Evolutionary conservation across 1,284 basidiomycete species (phyloP), one percentile per base, ranked within the genome.

Genomic region (Irpex lacteus): DNA sequence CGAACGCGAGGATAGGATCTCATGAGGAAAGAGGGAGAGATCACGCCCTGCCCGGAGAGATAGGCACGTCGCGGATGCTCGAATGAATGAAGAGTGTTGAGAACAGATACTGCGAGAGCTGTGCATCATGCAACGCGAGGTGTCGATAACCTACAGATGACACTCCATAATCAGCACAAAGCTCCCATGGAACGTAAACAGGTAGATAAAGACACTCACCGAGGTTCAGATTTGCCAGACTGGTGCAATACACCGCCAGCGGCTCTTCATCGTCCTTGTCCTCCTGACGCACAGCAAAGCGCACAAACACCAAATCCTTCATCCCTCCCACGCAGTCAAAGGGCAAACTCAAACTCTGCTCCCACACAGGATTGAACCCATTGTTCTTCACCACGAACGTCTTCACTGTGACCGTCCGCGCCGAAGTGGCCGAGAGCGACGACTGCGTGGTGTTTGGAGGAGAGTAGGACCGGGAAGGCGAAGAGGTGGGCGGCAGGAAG

Each of bases 281-380:
- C 58, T 87, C 85, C 68, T 89, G 84, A 69, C 87, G 85, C 52
- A 98, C 87, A 36, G 87, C 83, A 70, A 97, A 89, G 65, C 87
- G 81, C 52, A 97, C 83, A 71, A 98, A 97, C 18, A 93, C 84
- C 26, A 98, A 81, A 63, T 94, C 93, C 67, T 82, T 80, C 87
- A 95, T 91, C 54, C 86, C 87, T 0, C 89, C 90, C 1, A 90
- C 84, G 70, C 88, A 87, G 61, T 89, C 85, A 72, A 96, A 91
- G 9, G 87, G 85, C 38, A 96, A 80, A 47, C 80, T 78, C 32
- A 96, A 75, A 26, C 78, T 78, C 72, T 95, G 87, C 70, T 94
- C 84, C 93, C 95, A 98, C 2, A 89, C 79, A 0, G 95, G 95
- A 73, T 96, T 96, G 78, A 96, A 95, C 3, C 94, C 92, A 70